A percentile compares a stretch with the other conserved stretches of the same genome.
phyloP scores from a whole-genome alignment of 306 rosid genomes.

The Rosa rugosa region DNA sequence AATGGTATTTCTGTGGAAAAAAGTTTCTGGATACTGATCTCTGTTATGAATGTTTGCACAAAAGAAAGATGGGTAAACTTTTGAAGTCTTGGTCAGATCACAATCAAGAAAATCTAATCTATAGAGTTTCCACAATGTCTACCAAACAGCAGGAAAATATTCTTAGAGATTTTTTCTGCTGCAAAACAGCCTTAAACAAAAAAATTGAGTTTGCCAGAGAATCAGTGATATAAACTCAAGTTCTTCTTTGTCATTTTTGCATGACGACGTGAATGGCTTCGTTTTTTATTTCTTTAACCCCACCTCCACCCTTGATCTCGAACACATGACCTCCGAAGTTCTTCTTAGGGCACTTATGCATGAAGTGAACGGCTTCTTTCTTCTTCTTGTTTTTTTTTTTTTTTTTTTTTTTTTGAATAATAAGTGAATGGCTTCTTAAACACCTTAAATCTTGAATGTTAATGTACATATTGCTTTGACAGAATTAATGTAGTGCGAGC shows the following conservation, averaged over 20 bases:
- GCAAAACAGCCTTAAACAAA: neutral
- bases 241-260: neutral
- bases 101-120: neutral
- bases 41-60: neutral
- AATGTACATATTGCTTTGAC: neutral
- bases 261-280: too few relatives aligned
- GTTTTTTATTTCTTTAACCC: too few relatives aligned
- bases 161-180: neutral
- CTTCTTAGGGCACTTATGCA: too few relatives aligned
- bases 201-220: neutral
- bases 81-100: neutral
- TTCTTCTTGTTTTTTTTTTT: too few relatives aligned
- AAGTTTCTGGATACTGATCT: neutral
- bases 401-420: too few relatives aligned
- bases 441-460: neutral
- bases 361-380: neutral
- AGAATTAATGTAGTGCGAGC: neutral
- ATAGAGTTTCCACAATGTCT: neutral
- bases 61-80: neutral
- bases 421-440: neutral
- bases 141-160: neutral
- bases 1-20: neutral
- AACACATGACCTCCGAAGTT: too few relatives aligned
- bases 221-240: neutral
- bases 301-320: too few relatives aligned